Evolutionary conservation across 176 grass and related monocot species (phyloP), one percentile per base, ranked within the genome.

Genomic region (Rhynchospora pubera): DNA sequence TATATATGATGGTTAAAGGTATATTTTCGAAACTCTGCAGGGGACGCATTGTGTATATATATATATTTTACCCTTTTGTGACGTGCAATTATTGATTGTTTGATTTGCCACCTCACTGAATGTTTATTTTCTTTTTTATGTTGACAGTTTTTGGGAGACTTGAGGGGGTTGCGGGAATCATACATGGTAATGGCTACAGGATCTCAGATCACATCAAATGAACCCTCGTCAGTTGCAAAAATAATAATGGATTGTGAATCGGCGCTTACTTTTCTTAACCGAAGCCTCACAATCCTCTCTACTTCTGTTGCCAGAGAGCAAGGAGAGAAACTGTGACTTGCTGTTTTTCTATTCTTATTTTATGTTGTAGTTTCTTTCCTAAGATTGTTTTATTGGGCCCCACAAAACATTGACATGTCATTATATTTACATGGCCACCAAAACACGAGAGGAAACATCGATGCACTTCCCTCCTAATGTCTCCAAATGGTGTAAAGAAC

Each of bases 221-320:
- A 95, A 32, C 92, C 92, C 81, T 95, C 92, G 5, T 99, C 92
- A 0, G 89, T 94, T 78, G 82, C 90, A 4, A 99, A 99, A 84
- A 93, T 95, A 61, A 93, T 95, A 65, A 88, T 91, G 55, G 96
- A 99, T 24, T 99, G 96, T 39, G 96, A 99, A 91, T 93, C 96
- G 21, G 89, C 96, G 9, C 79, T 99, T 30, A 95, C 96, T 47
- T 95, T 99, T 84, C 91, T 99, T 56, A 99, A 95, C 63, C 86
- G 88, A 58, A 99, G 96, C 34, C 96, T 99, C 75, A 61, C 92
- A 5, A 93, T 99, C 87, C 96, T 99, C 57, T 99, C 96, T 5
- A 99, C 92, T 87, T 99, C 96, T 0, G 91, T 99, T 39, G 89
- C 92, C 61, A 88, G 96, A 22, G 92, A 99, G 76, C 90, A 90